These are phyloP conservation scores for Colletotrichum navitas DNA, from an alignment of 2,329 filamentous ascomycete genomes.

Conservation along the genomic window DNA sequence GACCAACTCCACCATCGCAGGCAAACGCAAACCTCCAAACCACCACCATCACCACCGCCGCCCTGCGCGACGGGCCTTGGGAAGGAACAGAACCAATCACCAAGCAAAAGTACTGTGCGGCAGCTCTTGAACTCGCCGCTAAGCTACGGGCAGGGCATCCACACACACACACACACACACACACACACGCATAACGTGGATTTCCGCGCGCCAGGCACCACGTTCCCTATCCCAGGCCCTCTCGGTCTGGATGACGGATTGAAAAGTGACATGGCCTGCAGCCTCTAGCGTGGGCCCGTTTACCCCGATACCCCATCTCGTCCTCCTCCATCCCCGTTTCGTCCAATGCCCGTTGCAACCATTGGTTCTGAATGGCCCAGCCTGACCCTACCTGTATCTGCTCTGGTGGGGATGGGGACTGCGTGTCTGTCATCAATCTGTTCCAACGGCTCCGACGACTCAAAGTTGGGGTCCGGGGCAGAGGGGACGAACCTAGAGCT, in stretches of 20 bases:
- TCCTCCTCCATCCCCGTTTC: conserved; percentile 32
- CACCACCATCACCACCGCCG: not conserved
- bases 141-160: not conserved
- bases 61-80: not conserved
- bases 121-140: not conserved
- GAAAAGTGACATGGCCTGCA: conserved; percentile 20
- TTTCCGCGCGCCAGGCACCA: conserved; percentile 13
- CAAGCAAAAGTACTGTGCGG: not conserved
- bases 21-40: not conserved
- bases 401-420: conserved; percentile 3
- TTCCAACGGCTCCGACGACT: conserved; percentile 22
- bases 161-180: too few relatives aligned
- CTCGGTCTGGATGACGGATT: conserved; percentile 17
- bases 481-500: conserved; percentile 26
- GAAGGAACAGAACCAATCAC: not conserved
- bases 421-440: conserved; percentile 23
- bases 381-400: conserved; percentile 17
- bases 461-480: conserved; percentile 23
- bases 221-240: conserved; percentile 9
- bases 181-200: not conserved
- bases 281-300: conserved; percentile 25
- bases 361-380: conserved; percentile 34
- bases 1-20: not conserved
- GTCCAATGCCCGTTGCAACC: conserved; percentile 37
- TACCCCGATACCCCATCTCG: conserved; percentile 22